phyloP scores from a whole-genome alignment of 257 asterid species.

The Echites panduratus region DNA sequence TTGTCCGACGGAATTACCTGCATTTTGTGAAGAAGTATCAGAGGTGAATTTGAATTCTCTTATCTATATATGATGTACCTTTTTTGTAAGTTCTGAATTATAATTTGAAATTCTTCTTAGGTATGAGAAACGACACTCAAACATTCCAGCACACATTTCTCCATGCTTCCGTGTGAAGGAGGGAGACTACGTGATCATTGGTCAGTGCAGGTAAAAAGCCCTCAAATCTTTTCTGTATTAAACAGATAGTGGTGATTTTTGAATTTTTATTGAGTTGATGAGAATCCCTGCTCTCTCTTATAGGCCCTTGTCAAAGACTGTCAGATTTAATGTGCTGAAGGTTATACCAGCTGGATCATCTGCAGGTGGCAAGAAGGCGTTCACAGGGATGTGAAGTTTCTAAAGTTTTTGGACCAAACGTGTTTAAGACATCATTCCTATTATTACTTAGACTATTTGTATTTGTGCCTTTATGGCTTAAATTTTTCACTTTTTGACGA shows the following conservation, averaged over 20 bases:
- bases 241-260: background rate
- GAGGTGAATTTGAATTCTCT: constrained; percentile 26
- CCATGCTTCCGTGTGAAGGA: constrained; percentile 89
- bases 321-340: constrained; percentile 76
- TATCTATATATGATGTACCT: background rate
- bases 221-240: background rate
- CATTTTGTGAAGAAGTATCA: constrained; percentile 79
- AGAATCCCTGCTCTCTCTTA: background rate
- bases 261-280: background rate
- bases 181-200: constrained; percentile 71
- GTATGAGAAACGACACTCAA: constrained; percentile 82
- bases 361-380: constrained; percentile 86
- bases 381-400: constrained; percentile 50
- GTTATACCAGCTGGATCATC: constrained; percentile 83
- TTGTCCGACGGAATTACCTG: constrained; percentile 65
- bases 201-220: constrained; percentile 70
- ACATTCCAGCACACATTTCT: constrained; percentile 75
- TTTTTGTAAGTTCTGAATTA: background rate
- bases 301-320: constrained; percentile 86
- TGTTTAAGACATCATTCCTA: background rate
- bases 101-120: constrained; percentile 19
- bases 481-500: background rate
- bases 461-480: background rate
- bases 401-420: background rate
- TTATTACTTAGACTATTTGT: background rate